Conservation (phyloP, 768 basidiomycete genomes). For the Goffeauzyma gilvescens region DNA sequence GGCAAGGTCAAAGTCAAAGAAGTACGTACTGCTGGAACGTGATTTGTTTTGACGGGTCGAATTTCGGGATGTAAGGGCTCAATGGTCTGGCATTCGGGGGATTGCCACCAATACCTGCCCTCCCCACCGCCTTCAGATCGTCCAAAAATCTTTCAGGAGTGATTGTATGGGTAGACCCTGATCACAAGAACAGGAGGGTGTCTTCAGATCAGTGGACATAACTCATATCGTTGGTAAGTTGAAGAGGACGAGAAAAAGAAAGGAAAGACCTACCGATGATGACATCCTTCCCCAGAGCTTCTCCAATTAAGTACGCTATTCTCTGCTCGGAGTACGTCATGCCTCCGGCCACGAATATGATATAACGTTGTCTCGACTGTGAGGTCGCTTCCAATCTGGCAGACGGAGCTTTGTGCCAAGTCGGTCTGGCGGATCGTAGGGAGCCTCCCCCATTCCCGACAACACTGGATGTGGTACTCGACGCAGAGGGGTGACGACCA, state of each 20-base stretch:
- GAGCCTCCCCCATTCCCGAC: no score
- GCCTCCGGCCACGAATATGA: constrained; percentile 85
- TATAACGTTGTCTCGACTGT: constrained; percentile 44
- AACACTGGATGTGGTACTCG: no score
- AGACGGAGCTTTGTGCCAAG: constrained; percentile 60
- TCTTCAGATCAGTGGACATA: no score
- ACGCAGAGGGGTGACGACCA: not conserved
- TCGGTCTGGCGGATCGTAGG: constrained; percentile 69
- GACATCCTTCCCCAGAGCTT: constrained; percentile 61
- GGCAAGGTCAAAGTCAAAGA: no score
- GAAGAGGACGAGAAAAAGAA: not conserved
- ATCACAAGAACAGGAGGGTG: no score
- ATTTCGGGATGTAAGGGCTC: constrained; percentile 20
- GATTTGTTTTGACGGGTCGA: constrained; percentile 18
- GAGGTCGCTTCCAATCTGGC: constrained; percentile 36
- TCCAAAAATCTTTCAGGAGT: constrained; percentile 70
- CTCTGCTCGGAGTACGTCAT: constrained; percentile 92
- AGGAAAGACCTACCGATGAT: constrained; percentile 50
- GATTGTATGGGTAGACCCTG: constrained; percentile 74
- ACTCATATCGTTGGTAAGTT: not conserved
- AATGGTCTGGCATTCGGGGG: constrained; percentile 27
- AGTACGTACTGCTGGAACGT: constrained; percentile 21
- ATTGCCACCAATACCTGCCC: constrained; percentile 57
- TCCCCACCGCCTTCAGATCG: constrained; percentile 68
- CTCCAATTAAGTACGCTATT: constrained; percentile 62